Percentiles rank a stretch among this genome's conserved stretches.
Evolutionary conservation across 2,329 filamentous ascomycete species (phyloP).

Genomic region (Magnaporthiopsis incrustans): DNA sequence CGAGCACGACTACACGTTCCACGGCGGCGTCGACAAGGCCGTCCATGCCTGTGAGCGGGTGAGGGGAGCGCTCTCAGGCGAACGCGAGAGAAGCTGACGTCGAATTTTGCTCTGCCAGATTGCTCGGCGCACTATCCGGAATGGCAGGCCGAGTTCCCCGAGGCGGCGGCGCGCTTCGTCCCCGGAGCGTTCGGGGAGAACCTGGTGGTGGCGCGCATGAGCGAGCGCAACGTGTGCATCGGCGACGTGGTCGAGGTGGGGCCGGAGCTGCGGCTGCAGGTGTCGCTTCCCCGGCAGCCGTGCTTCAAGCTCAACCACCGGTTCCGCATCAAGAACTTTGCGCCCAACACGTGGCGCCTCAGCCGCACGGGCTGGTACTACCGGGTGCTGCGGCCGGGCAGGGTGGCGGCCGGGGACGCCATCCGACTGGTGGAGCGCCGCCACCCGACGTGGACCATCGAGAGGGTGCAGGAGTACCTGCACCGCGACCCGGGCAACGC

Average conservation of each 20-base stretch:
- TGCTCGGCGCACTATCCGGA: conserved; percentile 49
- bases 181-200: conserved; percentile 60
- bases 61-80: too few species aligned
- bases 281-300: conserved; percentile 53
- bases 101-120: conserved; percentile 30
- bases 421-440: conserved; percentile 46
- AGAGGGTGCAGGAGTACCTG: conserved; percentile 54
- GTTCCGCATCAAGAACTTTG: conserved; percentile 55
- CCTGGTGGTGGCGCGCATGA: conserved; percentile 47
- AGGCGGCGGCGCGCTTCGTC: conserved; percentile 40
- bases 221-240: conserved; percentile 58
- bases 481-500: conserved; percentile 44
- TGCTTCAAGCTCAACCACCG: conserved; percentile 65
- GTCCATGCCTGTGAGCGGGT: conserved; percentile 44
- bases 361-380: conserved; percentile 61
- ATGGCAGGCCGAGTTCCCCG: conserved; percentile 47
- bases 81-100: background rate
- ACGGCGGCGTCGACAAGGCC: conserved; percentile 57
- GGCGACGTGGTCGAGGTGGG: conserved; percentile 51
- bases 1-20: conserved; percentile 54
- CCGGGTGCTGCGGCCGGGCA: conserved; percentile 48
- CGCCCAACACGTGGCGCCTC: conserved; percentile 45
- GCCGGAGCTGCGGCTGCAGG: conserved; percentile 43
- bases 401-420: conserved; percentile 46
- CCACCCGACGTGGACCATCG: conserved; percentile 54